These are phyloP conservation scores for Aspergillus proliferans DNA, from an alignment of 2,329 filamentous ascomycete genomes.

Conservation along the genomic window DNA sequence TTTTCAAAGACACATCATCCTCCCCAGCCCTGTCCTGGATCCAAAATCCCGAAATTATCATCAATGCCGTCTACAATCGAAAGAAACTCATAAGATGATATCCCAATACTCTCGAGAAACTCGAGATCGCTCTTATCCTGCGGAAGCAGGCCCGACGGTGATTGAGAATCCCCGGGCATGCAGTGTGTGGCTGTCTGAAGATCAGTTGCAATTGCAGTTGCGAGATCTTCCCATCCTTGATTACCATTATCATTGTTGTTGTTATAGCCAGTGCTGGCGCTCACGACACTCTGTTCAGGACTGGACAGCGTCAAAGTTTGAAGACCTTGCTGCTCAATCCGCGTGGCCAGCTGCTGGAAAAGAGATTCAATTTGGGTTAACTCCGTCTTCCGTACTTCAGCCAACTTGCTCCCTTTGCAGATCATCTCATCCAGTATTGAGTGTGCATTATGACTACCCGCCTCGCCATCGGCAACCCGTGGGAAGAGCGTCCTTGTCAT, in stretches of 20 bases:
- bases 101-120: conserved; percentile 30
- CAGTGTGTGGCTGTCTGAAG: background rate
- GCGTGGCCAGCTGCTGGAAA: conserved; percentile 21
- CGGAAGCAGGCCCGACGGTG: background rate
- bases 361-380: conserved; percentile 23
- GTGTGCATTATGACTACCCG: conserved; percentile 13
- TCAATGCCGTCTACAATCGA: conserved; percentile 33
- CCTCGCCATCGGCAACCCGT: background rate
- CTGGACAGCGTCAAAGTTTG: conserved; percentile 18
- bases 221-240: background rate
- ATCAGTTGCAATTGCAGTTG: background rate
- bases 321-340: conserved; percentile 21
- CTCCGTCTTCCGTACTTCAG: conserved; percentile 28
- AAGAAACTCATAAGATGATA: conserved; percentile 33
- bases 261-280: too few species aligned
- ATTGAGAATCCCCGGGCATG: background rate
- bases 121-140: conserved; percentile 17
- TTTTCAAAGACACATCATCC: too few species aligned
- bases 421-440: conserved; percentile 32
- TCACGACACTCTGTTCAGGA: background rate
- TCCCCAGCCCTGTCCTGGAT: background rate
- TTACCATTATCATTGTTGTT: background rate
- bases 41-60: conserved; percentile 2
- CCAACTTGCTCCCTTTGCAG: conserved; percentile 28
- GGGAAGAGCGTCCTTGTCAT: conserved; percentile 2